Evolutionary conservation across 345 rosid species (phyloP), one percentile per base, ranked within the genome.

Genomic region (Eucalyptus caleyi): DNA sequence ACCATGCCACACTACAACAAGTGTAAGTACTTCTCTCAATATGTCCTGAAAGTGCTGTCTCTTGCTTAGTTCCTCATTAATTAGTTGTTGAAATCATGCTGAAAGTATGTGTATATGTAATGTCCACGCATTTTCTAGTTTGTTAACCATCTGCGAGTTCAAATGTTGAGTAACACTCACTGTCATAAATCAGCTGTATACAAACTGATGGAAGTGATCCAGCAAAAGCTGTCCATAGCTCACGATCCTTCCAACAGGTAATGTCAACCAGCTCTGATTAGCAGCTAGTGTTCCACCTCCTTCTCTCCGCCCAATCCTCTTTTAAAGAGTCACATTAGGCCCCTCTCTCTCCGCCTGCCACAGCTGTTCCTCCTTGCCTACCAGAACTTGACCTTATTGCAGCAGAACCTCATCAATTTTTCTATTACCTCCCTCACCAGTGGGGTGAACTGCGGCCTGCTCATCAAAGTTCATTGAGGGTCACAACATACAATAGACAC

Each of bases 1-100:
- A 95, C 93, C 99, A 96, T 90, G 94, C 96, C 89, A 95, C 97
- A 2, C 90, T 97, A 92, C 99, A 94, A 87, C 95, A 89, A 51
- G 89, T 95, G 99, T 97, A 92, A 94, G 97, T 94, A 77, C 42
- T 77, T 77, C 85, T 77, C 85, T 77, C 47, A 40, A 77, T 40
- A 21, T 77, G 24, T 77, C 85, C 85, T 11, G 85, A 77, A 77
- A 77, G 47, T 40, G 85, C 85, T 40, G 47, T 77, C 47, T 77
- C 47, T 77, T 23, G 85, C 85, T 77, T 21, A 23, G 47, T 40
- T 37, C 16, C 5, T 77, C 47, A 21, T 23, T 40, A 77, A 21
- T 40, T 77, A 40, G 47, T 77, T 72, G 45, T 37, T 77, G 85
- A 77, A 77, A 77, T 77, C 9, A 77, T 77, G 85, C 47, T 4